Evolutionary conservation across 2,329 filamentous ascomycete genomes (phyloP), one percentile per base, ranked within the genome.

Genomic region (Daldinia sp.): DNA sequence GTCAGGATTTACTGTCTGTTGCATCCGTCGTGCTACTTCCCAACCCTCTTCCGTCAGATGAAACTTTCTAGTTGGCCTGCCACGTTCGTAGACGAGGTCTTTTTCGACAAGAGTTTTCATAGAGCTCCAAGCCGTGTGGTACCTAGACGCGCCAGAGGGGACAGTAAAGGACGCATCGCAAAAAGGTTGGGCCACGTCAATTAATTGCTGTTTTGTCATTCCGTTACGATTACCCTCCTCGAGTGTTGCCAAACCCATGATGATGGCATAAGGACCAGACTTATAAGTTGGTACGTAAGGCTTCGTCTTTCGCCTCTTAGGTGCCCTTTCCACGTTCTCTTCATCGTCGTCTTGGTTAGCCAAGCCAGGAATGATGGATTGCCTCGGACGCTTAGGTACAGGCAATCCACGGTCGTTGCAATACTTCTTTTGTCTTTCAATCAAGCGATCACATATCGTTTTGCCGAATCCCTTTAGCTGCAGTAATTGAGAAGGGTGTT

Each of bases 111-210:
- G 78, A 0, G 89, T 92, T 73, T 91, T 92, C 84, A 94, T 93
- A 1, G 91, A 93, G 71, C 86, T 90, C 91, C 91, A 95, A 0
- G 92, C 92, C 0, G 91, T 94, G 70, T 92, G 91, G 70, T 86
- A 91, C 58, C 88, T 90, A 9, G 83, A 88, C 0, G 90, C 81
- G 55, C 92, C 89, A 37, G 79, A 81, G 0, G 90, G 88, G 0
- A 85, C 86, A 0, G 85, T 89, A 70, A 93, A 93, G 0, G 90
- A 93, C 1, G 88, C 79, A 72, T 94, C 90, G 70, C 89, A 92
- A 73, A 91, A 82, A 5, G 85, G 85, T 70, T 94, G 90, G 0
- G 91, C 90, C 10, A 83, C 78, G 61, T 88, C 86, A 45, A 93
- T 89, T 2, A 93, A 77, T 58, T 91, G 84, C 5, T 81, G 73